These are phyloP conservation scores for Penicillium malachiteum DNA, from an alignment of 495 filamentous ascomycete genomes.

Conservation along the genomic window DNA sequence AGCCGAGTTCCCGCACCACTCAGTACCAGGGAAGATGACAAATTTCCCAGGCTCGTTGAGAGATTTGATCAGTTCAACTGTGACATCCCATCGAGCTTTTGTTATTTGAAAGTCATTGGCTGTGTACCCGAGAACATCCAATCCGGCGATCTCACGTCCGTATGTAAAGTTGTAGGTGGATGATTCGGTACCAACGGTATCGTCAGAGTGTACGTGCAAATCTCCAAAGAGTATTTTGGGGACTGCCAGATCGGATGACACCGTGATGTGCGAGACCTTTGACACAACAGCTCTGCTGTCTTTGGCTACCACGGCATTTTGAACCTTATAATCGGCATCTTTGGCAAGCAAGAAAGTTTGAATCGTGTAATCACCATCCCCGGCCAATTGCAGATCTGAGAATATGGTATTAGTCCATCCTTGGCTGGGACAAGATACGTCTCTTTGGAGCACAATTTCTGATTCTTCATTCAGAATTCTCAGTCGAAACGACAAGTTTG, in stretches of 20 bases:
- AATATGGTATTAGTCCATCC: constrained; percentile 19
- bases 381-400: not conserved
- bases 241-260: constrained; percentile 8
- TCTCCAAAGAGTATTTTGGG: constrained; percentile 23
- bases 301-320: not conserved
- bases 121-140: constrained; percentile 30
- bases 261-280: constrained; percentile 2
- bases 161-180: constrained; percentile 28
- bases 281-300: not conserved
- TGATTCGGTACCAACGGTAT: constrained; percentile 26
- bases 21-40: constrained; percentile 20
- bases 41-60: constrained; percentile 22
- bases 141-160: constrained; percentile 20
- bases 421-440: not conserved
- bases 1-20: constrained; percentile 23
- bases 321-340: not conserved
- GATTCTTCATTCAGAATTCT: not conserved
- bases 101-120: constrained; percentile 35
- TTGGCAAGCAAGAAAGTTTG: constrained; percentile 2
- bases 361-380: constrained; percentile 9
- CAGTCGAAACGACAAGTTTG: not conserved
- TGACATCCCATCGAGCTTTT: constrained; percentile 21
- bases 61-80: constrained; percentile 14
- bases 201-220: constrained; percentile 28
- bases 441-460: not conserved